Evolutionary conservation across 192 early-diverging fungal species (phyloP).

Genomic region (Coemansia sp.): DNA sequence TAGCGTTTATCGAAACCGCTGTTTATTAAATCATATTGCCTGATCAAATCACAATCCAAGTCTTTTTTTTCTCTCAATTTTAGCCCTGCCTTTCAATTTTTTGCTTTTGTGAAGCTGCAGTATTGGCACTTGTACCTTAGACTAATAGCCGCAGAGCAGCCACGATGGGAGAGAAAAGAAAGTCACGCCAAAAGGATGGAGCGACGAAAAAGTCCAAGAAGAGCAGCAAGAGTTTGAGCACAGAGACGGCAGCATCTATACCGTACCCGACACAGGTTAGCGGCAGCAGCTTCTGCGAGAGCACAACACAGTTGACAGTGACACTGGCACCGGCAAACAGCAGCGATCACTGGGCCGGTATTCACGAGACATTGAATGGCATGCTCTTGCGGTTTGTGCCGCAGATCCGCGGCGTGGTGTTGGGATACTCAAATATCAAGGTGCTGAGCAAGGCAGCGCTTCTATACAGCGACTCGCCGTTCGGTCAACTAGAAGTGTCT

Average conservation of each 20-base stretch:
- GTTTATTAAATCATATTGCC: neutral
- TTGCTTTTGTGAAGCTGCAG: neutral
- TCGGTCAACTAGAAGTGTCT: conserved; percentile 71
- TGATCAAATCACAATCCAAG: neutral
- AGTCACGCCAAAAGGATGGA: conserved; percentile 23
- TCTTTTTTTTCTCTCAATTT: neutral
- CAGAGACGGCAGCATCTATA: conserved; percentile 3
- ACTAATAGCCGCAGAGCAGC: conserved; percentile 1
- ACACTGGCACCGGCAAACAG: conserved; percentile 45
- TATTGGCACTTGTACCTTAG: neutral
- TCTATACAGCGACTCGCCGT: conserved; percentile 82
- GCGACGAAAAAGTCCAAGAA: conserved; percentile 35
- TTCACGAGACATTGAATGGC: conserved; percentile 51
- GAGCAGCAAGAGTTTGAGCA: conserved; percentile 14
- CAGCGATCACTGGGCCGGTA: conserved; percentile 39
- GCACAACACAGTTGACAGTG: conserved; percentile 37
- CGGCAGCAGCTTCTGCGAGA: conserved; percentile 47
- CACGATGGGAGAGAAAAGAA: conserved; percentile 50
- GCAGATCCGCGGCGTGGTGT: conserved; percentile 82
- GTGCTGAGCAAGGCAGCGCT: conserved; percentile 60
- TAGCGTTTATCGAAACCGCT: neutral
- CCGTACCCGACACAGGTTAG: conserved; percentile 29
- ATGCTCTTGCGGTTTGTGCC: conserved; percentile 73
- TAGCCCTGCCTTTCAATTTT: neutral
- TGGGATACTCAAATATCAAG: conserved; percentile 74